These are phyloP conservation scores for Pichia insulana DNA, from an alignment of 805 yeast genomes.

Conservation along the genomic window DNA sequence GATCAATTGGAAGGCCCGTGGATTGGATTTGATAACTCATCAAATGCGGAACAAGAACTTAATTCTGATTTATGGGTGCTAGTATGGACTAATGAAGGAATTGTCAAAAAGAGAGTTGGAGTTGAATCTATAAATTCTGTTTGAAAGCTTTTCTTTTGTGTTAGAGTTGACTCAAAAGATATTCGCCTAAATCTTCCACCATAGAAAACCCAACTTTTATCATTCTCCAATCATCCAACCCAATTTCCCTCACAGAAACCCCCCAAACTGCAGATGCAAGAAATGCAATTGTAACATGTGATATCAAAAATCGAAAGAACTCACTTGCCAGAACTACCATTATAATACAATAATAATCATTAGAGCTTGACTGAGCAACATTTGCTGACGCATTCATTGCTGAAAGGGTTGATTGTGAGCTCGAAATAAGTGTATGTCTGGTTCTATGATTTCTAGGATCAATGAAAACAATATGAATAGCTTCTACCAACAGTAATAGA, in stretches of 20 bases:
- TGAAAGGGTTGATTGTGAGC: not conserved
- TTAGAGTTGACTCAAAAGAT: slow-evolving; percentile 5
- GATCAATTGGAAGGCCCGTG: slow-evolving; percentile 79
- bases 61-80: slow-evolving; percentile 19
- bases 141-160: not conserved
- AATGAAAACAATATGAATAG: slow-evolving; percentile 25
- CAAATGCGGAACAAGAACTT: not conserved
- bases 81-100: slow-evolving; percentile 35
- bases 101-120: slow-evolving; percentile 18
- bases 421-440: not conserved
- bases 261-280: slow-evolving; percentile 16
- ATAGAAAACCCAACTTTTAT: slow-evolving; percentile 16
- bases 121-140: not conserved
- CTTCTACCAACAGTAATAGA: slow-evolving; percentile 25
- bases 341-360: slow-evolving; percentile 24
- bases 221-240: slow-evolving; percentile 23
- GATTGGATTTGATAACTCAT: slow-evolving; percentile 51
- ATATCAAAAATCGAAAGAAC: slow-evolving; percentile 14
- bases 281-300: slow-evolving; percentile 18
- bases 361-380: slow-evolving; percentile 2
- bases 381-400: not conserved
- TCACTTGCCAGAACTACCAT: slow-evolving; percentile 21
- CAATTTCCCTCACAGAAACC: slow-evolving; percentile 13
- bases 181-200: slow-evolving; percentile 15
- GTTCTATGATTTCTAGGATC: slow-evolving; percentile 8